Conservation (phyloP, 1,284 basidiomycete species). For the Calocybe gambosa region DNA sequence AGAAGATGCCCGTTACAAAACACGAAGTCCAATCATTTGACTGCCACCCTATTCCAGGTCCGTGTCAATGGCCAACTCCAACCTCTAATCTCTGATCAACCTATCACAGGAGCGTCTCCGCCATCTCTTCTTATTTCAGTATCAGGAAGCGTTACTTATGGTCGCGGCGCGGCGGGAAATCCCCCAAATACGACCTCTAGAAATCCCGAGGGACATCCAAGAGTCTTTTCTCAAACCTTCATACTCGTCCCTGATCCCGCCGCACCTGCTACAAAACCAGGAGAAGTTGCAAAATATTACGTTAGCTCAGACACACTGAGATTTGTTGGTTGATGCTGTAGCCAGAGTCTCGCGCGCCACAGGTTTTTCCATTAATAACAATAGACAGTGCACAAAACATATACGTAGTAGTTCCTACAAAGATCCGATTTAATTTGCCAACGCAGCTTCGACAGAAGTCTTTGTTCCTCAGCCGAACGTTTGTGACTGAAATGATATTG, state of each 20-base stretch:
- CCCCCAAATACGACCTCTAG: constrained; percentile 44
- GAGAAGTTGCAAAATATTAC: constrained; percentile 75
- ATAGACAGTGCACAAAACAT: too few relatives aligned
- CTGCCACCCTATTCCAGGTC: constrained; percentile 82
- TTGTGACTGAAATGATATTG: constrained; percentile 51
- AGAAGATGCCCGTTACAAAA: constrained; percentile 66
- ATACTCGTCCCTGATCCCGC: constrained; percentile 72
- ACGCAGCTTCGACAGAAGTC: background rate
- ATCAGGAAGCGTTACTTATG: constrained; percentile 73
- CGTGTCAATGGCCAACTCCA: constrained; percentile 15
- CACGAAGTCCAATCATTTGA: constrained; percentile 84
- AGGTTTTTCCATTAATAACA: too few relatives aligned
- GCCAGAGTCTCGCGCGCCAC: too few relatives aligned
- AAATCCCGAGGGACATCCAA: constrained; percentile 67
- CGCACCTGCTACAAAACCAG: constrained; percentile 53
- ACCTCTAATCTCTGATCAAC: background rate
- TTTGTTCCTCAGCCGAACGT: constrained; percentile 57
- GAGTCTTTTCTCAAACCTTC: constrained; percentile 82
- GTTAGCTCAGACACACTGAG: constrained; percentile 68
- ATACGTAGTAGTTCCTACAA: background rate
- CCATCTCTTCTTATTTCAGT: constrained; percentile 75
- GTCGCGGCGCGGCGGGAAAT: constrained; percentile 51
- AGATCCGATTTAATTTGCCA: background rate
- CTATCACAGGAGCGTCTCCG: constrained; percentile 55
- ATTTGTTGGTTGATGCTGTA: constrained; percentile 72